Evolutionary conservation across 1,284 basidiomycete species (phyloP).

Genomic region (Mixia osmundae): DNA sequence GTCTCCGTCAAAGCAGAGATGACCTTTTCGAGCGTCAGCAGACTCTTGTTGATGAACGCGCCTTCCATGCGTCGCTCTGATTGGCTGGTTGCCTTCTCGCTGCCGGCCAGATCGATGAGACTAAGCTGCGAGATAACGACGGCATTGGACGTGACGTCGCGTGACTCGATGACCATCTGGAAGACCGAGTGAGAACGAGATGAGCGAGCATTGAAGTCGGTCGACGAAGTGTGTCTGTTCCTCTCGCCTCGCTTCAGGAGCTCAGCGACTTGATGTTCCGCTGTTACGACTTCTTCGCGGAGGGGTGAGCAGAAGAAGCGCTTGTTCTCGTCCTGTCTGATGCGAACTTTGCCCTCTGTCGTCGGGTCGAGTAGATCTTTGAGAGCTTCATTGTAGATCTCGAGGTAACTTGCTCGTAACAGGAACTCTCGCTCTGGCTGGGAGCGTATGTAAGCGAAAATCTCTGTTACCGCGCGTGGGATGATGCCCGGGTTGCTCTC

Average conservation of each 20-base stretch:
- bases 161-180: constrained; percentile 32
- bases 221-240: constrained; percentile 61
- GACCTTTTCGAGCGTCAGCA: constrained; percentile 69
- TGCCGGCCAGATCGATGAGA: constrained; percentile 88
- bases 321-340: constrained; percentile 19
- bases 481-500: constrained; percentile 79
- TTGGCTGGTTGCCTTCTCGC: constrained; percentile 80
- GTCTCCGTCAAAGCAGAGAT: constrained; percentile 73
- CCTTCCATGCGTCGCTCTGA: constrained; percentile 78
- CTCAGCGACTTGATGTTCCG: constrained; percentile 57
- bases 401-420: constrained; percentile 76
- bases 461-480: constrained; percentile 47
- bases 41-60: constrained; percentile 75
- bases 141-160: constrained; percentile 7
- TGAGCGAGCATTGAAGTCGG: constrained; percentile 91
- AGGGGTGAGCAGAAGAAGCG: constrained; percentile 37
- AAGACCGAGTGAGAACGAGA: constrained; percentile 84
- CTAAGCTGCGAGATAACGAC: constrained; percentile 28
- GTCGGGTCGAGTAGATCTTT: constrained; percentile 58
- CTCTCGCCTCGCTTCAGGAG: constrained; percentile 66
- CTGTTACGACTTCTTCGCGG: constrained; percentile 75
- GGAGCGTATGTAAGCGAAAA: constrained; percentile 27
- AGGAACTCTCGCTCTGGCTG: constrained; percentile 62
- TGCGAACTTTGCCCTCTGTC: constrained; percentile 11
- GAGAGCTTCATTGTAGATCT: constrained; percentile 90